Conservation (phyloP, 805 yeast genomes). For the Wickerhamomyces queroliae region DNA sequence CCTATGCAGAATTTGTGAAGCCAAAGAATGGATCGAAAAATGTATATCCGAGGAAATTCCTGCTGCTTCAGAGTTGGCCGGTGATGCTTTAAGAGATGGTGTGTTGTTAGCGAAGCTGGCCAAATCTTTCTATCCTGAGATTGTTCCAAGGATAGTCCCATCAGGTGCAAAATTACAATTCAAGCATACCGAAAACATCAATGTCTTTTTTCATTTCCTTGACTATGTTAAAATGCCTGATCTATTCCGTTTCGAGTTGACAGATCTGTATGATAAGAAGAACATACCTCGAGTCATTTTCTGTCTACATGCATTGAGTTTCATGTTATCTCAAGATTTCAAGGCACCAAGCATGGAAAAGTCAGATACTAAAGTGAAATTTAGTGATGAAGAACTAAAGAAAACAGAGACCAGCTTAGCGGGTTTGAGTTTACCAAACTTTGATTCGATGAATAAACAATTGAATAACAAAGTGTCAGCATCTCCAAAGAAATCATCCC, state of each 20-base stretch:
- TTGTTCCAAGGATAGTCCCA: slow-evolving; percentile 48
- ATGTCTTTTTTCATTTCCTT: slow-evolving; percentile 68
- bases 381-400: slow-evolving; percentile 62
- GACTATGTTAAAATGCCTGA: slow-evolving; percentile 76
- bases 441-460: slow-evolving; percentile 45
- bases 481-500: slow-evolving; percentile 17
- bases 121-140: slow-evolving; percentile 60
- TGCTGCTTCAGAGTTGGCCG: slow-evolving; percentile 44
- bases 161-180: slow-evolving; percentile 67
- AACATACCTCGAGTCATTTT: slow-evolving; percentile 91
- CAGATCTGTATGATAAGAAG: slow-evolving; percentile 88
- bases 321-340: slow-evolving; percentile 51
- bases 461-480: slow-evolving; percentile 24
- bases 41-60: slow-evolving; percentile 55
- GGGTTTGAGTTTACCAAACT: slow-evolving; percentile 74
- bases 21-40: slow-evolving; percentile 73
- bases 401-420: slow-evolving; percentile 60
- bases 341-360: slow-evolving; percentile 56
- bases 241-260: slow-evolving; percentile 82
- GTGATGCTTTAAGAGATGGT: slow-evolving; percentile 75
- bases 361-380: slow-evolving; percentile 55
- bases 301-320: slow-evolving; percentile 85
- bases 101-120: slow-evolving; percentile 78
- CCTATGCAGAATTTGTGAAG: slow-evolving; percentile 73
- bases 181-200: slow-evolving; percentile 90